Evolutionary conservation across 1,284 basidiomycete genomes (phyloP).

Genomic region (Sphaerobolus stellatus): DNA sequence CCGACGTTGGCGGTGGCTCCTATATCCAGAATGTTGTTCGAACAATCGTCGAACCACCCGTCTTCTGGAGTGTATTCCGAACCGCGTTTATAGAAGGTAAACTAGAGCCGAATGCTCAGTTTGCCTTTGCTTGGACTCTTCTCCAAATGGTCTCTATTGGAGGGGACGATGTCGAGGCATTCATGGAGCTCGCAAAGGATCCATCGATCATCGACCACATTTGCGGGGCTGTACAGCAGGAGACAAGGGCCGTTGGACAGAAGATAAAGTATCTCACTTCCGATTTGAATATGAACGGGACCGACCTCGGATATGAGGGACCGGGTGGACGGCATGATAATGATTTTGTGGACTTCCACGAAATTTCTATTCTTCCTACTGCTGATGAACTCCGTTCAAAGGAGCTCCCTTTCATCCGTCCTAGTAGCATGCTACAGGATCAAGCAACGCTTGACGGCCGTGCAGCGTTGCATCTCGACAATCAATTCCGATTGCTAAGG

Average conservation of each 20-base stretch:
- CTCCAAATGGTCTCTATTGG: constrained; percentile 47
- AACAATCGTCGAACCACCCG: constrained; percentile 49
- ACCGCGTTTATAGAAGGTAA: constrained; percentile 38
- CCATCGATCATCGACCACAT: constrained; percentile 33
- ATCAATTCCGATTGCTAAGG: constrained; percentile 60
- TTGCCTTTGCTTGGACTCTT: constrained; percentile 51
- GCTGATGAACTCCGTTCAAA: constrained; percentile 50
- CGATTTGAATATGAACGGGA: constrained; percentile 29
- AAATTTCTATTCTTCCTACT: constrained; percentile 59
- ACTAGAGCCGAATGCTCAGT: constrained; percentile 37
- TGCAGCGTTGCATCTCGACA: constrained; percentile 53
- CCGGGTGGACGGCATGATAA: constrained; percentile 69
- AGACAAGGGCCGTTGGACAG: constrained; percentile 35
- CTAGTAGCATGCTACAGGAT: constrained; percentile 43
- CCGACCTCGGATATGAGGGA: constrained; percentile 23
- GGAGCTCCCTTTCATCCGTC: constrained; percentile 48
- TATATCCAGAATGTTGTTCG: constrained; percentile 42
- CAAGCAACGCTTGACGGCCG: constrained; percentile 37
- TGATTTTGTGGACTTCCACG: constrained; percentile 55
- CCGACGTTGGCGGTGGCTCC: constrained; percentile 40
- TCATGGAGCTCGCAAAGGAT: constrained; percentile 41
- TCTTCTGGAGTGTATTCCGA: constrained; percentile 51
- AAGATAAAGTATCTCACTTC: constrained; percentile 42
- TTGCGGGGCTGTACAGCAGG: constrained; percentile 33
- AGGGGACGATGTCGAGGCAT: constrained; percentile 32